A percentile compares a stretch with the other conserved stretches of the same genome.
phyloP scores from a whole-genome alignment of 75 land plant genomes.

The Larix kaempferi region DNA sequence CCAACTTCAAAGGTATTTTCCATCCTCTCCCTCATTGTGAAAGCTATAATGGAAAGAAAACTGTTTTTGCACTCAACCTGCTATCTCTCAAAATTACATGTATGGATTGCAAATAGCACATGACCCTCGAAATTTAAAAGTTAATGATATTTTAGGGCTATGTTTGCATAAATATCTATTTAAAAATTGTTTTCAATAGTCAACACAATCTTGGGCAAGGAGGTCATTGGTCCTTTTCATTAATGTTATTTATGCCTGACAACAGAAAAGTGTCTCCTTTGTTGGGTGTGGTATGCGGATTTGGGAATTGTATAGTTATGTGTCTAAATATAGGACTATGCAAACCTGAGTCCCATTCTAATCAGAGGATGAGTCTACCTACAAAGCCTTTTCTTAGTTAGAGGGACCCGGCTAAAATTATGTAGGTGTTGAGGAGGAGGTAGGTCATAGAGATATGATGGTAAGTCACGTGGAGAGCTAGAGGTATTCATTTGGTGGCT shows the following conservation, averaged over 20 bases:
- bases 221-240: background rate
- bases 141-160: background rate
- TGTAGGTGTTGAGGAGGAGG: background rate
- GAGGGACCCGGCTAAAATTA: background rate
- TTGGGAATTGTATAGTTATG: background rate
- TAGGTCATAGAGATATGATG: background rate
- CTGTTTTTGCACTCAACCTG: background rate
- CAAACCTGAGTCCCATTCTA: background rate
- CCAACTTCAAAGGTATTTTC: slow-evolving; percentile 66
- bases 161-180: too few species aligned
- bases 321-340: background rate
- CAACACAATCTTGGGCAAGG: background rate
- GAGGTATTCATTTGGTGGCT: background rate
- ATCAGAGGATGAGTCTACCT: background rate
- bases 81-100: background rate
- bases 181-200: background rate
- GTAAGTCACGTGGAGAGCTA: background rate
- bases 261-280: background rate
- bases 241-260: background rate
- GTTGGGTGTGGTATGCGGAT: background rate
- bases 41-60: background rate
- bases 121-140: background rate
- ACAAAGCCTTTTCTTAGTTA: background rate
- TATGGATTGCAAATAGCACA: background rate
- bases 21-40: background rate